These are phyloP conservation scores for Xerocomellus intermedius DNA, from an alignment of 768 basidiomycete genomes.

Conservation along the genomic window DNA sequence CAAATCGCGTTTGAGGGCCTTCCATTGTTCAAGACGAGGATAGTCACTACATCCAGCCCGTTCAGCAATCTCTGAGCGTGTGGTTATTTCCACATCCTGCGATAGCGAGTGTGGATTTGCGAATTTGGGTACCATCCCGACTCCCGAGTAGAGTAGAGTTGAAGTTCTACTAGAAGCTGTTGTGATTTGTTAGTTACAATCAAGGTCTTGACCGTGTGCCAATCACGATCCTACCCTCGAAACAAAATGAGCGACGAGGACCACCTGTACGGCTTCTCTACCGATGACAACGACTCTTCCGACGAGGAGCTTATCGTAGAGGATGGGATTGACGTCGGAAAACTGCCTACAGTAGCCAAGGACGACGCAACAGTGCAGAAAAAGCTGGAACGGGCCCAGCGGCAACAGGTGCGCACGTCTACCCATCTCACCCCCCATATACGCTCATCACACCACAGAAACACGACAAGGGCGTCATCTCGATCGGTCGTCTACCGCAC, in stretches of 20 bases:
- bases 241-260: slow-evolving; percentile 37
- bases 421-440: not conserved
- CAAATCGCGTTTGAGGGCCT: slow-evolving; percentile 20
- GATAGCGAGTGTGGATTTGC: slow-evolving; percentile 45
- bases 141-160: too few relatives aligned
- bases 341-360: slow-evolving; percentile 84
- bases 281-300: slow-evolving; percentile 73
- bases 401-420: slow-evolving; percentile 56
- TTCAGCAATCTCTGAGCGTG: slow-evolving; percentile 36
- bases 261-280: slow-evolving; percentile 70
- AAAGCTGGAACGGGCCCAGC: slow-evolving; percentile 58
- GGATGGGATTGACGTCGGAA: slow-evolving; percentile 63
- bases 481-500: slow-evolving; percentile 89
- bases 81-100: slow-evolving; percentile 33
- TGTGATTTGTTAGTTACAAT: slow-evolving; percentile 20
- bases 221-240: not conserved
- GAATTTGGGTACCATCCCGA: not conserved
- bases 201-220: not conserved
- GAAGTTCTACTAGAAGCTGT: slow-evolving; percentile 6
- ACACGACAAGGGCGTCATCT: slow-evolving; percentile 80
- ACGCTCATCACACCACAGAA: slow-evolving; percentile 32
- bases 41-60: slow-evolving; percentile 6
- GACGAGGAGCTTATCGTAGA: slow-evolving; percentile 68
- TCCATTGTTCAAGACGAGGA: too few relatives aligned
- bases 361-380: slow-evolving; percentile 78